Evolutionary conservation across 805 yeast genomes (phyloP), one percentile per base, ranked within the genome.

Genomic region (Pichia paraexigua): DNA sequence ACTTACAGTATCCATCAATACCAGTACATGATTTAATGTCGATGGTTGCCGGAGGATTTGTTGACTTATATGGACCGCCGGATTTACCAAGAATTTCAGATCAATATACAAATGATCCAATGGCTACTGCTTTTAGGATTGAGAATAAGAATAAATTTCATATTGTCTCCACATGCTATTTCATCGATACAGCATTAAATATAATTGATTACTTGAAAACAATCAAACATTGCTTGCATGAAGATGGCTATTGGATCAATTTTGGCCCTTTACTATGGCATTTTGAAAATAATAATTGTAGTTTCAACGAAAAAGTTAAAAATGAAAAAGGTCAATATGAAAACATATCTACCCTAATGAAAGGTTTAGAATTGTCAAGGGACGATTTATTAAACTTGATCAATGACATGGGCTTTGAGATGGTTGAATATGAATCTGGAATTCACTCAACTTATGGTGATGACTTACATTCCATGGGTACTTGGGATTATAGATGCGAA

Each of bases 241-340:
- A 63, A 0, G 67, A 64, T 22, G 87, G 85, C 0, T 50, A 65
- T 18, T 83, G 87, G 87, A 66, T 82, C 27, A 82, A 83, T 59
- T 77, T 80, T 60, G 90, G 90, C 0, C 89, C 88, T 0, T 65
- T 83, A 43, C 65, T 81, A 48, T 83, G 90, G 90, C 92, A 85
- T 64, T 81, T 75, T 60, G 90, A 83, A 57, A 77, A 75, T 51
- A 77, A 74, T 35, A 69, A 64, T 18, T 67, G 66, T 17, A 60
- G 65, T 11, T 59, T 57, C 5, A 56, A 63, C 9, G 56, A 58
- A 1, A 58, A 59, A 6, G 48, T 53, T 1, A 60, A 59, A 5
- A 60, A 65, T 28, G 64, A 63, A 5, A 52, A 55, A 7, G 55
- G 51, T 7, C 61, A 57, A 1, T 30, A 30, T 30, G 46, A 54